Percentiles rank a stretch among this genome's conserved stretches.
These are phyloP conservation scores for Pueraria montana DNA, from an alignment of 306 rosid genomes.

Conservation along the genomic window DNA sequence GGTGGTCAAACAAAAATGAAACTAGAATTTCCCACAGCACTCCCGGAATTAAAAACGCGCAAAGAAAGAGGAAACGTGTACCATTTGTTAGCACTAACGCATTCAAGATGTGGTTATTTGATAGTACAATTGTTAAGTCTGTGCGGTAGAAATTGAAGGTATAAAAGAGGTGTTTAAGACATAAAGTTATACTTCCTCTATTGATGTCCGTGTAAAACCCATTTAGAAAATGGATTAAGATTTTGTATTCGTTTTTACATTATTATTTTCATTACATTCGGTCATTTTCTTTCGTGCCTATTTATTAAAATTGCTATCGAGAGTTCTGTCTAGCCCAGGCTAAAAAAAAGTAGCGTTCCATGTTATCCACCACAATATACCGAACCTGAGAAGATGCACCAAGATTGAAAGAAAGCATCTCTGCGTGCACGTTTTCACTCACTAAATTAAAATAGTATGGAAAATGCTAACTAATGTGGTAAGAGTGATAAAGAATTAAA, in stretches of 20 bases:
- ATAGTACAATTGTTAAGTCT: not conserved
- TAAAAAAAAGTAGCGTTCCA: not conserved
- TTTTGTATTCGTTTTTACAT: not conserved
- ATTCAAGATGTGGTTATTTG: slow-evolving; percentile 52
- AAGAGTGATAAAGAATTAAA: too few relatives aligned
- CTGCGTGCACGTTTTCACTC: too few relatives aligned
- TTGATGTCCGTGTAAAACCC: not conserved
- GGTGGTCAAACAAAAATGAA: not conserved
- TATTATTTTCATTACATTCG: not conserved
- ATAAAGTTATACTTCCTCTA: not conserved
- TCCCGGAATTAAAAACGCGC: slow-evolving; percentile 2
- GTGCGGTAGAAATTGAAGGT: not conserved
- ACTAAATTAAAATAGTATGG: too few relatives aligned
- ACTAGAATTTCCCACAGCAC: not conserved
- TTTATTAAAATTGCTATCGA: not conserved
- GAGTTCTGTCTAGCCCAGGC: not conserved
- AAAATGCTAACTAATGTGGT: too few relatives aligned
- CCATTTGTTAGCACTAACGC: slow-evolving; percentile 44
- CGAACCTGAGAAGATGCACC: too few relatives aligned
- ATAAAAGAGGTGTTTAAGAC: not conserved
- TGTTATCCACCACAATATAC: not conserved
- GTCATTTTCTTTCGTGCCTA: not conserved
- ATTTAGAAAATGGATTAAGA: not conserved
- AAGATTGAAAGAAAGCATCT: too few relatives aligned
- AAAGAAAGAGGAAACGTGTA: slow-evolving; percentile 35